phyloP scores from a whole-genome alignment of 73 alveolate species.

The Paramecium pentaurelia region DNA sequence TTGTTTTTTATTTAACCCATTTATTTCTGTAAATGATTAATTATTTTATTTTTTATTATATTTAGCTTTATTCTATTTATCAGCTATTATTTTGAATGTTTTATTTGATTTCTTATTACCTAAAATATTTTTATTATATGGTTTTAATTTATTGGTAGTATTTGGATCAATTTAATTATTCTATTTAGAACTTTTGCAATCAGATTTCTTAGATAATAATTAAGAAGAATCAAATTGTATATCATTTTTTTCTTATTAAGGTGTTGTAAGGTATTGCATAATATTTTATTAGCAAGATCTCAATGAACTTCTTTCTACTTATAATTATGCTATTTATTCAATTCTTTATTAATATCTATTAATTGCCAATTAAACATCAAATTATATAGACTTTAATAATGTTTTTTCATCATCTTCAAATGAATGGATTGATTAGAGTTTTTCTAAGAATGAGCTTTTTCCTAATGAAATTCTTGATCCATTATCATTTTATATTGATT shows the following conservation, averaged over 20 bases:
- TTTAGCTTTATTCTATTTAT: neutral
- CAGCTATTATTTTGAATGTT: neutral
- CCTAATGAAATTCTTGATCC: neutral
- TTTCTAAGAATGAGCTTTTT: neutral
- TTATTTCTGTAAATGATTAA: neutral
- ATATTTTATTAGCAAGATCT: neutral
- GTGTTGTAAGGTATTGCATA: neutral
- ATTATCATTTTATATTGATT: neutral
- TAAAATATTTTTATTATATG: neutral
- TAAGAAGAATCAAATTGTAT: neutral
- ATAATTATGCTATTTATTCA: neutral
- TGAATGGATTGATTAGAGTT: neutral
- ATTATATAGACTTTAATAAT: neutral
- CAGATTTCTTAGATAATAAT: neutral
- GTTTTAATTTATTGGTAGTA: neutral
- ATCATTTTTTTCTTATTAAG: neutral
- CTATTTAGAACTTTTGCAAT: neutral
- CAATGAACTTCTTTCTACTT: neutral
- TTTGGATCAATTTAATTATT: neutral
- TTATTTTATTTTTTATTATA: neutral
- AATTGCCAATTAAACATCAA: neutral
- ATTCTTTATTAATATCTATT: conserved; percentile 12
- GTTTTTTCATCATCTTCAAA: neutral
- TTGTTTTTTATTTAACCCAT: neutral
- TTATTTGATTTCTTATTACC: neutral